phyloP scores from a whole-genome alignment of 1,139 yeast genomes.

The Geotrichum aggregatum region DNA sequence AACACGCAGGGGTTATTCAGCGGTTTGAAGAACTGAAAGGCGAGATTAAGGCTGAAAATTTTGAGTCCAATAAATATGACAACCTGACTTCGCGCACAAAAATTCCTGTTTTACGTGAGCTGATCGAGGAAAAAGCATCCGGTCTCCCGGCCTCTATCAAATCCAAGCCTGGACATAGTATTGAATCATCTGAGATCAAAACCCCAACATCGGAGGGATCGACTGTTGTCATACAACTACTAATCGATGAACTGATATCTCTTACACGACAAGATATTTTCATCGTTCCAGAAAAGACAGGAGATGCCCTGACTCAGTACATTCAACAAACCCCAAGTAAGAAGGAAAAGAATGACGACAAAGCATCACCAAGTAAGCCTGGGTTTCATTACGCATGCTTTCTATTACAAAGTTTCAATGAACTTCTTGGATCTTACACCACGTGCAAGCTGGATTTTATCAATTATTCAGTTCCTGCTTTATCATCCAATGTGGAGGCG shows the following conservation, averaged over 20 bases:
- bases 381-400: constrained; percentile 65
- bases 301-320: constrained; percentile 25
- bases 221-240: constrained; percentile 54
- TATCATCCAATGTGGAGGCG: constrained; percentile 34
- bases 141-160: no score
- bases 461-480: constrained; percentile 61
- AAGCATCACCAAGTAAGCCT: constrained; percentile 39
- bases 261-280: constrained; percentile 34
- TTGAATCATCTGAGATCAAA: no score
- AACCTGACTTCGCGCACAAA: no score
- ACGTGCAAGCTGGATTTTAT: constrained; percentile 78
- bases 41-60: no score
- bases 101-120: no score
- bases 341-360: constrained; percentile 25
- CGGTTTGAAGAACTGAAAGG: constrained; percentile 17
- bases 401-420: constrained; percentile 63
- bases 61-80: no score
- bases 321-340: constrained; percentile 29
- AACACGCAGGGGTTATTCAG: constrained; percentile 12
- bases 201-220: constrained; percentile 33
- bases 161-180: no score
- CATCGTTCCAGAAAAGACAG: constrained; percentile 27
- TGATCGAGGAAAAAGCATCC: no score
- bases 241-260: constrained; percentile 64
- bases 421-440: constrained; percentile 71